phyloP scores from a whole-genome alignment of 768 basidiomycete genomes.

The Artomyces pyxidatus region DNA sequence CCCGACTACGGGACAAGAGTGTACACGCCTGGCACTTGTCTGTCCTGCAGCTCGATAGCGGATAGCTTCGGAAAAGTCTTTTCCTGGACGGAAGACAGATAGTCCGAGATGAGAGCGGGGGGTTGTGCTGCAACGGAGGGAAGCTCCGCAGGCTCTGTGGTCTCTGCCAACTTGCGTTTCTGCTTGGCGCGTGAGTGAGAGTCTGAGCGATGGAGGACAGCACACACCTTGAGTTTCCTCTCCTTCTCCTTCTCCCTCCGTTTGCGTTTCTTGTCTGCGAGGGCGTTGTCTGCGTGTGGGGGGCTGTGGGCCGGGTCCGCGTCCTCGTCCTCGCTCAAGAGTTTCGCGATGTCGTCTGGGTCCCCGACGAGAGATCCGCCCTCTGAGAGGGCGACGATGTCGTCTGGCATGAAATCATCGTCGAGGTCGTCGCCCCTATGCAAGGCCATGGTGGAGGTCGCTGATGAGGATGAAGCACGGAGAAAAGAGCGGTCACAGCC shows the following conservation, averaged over 20 bases:
- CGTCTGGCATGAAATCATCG: conserved; percentile 72
- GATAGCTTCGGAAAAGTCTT: conserved; percentile 65
- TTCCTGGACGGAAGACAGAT: conserved; percentile 57
- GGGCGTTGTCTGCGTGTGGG: conserved; percentile 16
- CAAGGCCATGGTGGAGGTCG: conserved; percentile 27
- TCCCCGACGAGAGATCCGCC: conserved; percentile 29
- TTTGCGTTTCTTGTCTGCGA: conserved; percentile 57
- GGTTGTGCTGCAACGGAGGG: conserved; percentile 49
- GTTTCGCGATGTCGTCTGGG: conserved; percentile 26
- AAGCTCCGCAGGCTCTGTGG: conserved; percentile 27
- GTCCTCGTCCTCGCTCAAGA: conserved; percentile 41
- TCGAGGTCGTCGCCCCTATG: conserved; percentile 71
- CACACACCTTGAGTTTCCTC: conserved; percentile 51
- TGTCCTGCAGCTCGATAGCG: conserved; percentile 71
- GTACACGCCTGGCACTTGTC: conserved; percentile 65
- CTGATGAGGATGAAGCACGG: too few relatives aligned
- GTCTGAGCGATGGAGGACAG: not conserved
- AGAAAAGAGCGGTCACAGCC: not conserved
- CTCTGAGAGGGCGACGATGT: conserved; percentile 53
- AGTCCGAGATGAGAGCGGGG: conserved; percentile 49
- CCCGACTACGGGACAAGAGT: conserved; percentile 4
- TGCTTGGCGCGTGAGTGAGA: too few relatives aligned
- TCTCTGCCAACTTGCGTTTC: conserved; percentile 59
- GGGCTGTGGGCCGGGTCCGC: conserved; percentile 22
- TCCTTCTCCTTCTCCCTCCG: conserved; percentile 68